phyloP scores from a whole-genome alignment of 2,329 filamentous ascomycete species.

The Neofusicoccum ribis region DNA sequence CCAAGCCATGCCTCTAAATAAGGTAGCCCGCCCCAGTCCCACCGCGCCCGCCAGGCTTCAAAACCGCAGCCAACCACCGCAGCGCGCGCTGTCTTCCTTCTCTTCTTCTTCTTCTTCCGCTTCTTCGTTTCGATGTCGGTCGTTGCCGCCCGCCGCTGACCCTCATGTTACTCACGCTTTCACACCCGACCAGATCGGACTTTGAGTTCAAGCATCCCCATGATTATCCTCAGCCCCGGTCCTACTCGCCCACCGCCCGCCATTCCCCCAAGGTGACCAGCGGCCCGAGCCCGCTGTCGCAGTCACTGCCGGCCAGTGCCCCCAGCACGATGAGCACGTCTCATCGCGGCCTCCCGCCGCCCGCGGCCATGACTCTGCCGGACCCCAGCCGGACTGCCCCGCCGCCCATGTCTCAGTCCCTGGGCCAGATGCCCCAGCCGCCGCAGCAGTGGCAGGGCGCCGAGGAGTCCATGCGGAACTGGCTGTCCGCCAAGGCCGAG shows the following conservation, averaged over 20 bases:
- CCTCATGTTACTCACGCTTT: constrained; percentile 54
- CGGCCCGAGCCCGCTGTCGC: constrained; percentile 34
- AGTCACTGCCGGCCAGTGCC: constrained; percentile 43
- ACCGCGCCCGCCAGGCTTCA: background rate
- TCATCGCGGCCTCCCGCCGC: constrained; percentile 56
- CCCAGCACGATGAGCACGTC: constrained; percentile 50
- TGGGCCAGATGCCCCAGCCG: constrained; percentile 46
- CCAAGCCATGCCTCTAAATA: constrained; percentile 9
- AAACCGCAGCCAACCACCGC: background rate
- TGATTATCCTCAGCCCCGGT: constrained; percentile 49
- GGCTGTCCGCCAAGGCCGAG: constrained; percentile 52
- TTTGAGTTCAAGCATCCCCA: constrained; percentile 50
- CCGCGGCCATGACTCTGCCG: constrained; percentile 53
- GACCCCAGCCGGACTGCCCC: constrained; percentile 46
- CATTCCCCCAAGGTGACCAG: constrained; percentile 43
- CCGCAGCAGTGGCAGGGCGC: constrained; percentile 50
- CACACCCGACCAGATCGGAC: constrained; percentile 49
- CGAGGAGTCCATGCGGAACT: constrained; percentile 54
- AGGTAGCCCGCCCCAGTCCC: constrained; percentile 17
- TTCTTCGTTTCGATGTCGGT: constrained; percentile 12
- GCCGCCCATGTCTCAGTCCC: constrained; percentile 31
- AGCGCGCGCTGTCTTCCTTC: background rate
- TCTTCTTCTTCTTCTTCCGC: background rate
- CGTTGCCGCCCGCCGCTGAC: constrained; percentile 12
- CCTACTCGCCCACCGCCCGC: constrained; percentile 40